These are phyloP conservation scores for Paramecium octaurelia DNA, from an alignment of 73 alveolate species.

Conservation along the genomic window DNA sequence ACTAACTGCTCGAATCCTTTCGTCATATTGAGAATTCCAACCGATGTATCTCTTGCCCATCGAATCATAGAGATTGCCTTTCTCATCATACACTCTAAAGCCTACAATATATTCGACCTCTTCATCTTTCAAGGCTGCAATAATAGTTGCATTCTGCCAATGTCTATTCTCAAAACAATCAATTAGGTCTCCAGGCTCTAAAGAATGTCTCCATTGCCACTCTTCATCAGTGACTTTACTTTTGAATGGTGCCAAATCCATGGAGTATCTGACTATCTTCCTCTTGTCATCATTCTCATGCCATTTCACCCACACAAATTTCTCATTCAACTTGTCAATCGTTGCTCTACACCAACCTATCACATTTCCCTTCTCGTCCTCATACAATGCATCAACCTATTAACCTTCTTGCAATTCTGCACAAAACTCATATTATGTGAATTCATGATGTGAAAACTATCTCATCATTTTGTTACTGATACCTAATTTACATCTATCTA, in stretches of 20 bases:
- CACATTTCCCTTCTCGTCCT: conserved; percentile 58
- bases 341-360: conserved; percentile 77
- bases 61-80: conserved; percentile 73
- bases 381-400: conserved; percentile 76
- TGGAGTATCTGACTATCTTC: conserved; percentile 37
- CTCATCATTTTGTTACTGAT: background rate
- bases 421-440: conserved; percentile 69
- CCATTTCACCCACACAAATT: conserved; percentile 50
- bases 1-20: conserved; percentile 72
- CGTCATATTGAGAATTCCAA: conserved; percentile 83
- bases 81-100: conserved; percentile 73
- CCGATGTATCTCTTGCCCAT: conserved; percentile 74
- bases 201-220: conserved; percentile 69
- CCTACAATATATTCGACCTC: conserved; percentile 62
- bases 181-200: conserved; percentile 68
- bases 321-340: conserved; percentile 35
- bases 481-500: background rate
- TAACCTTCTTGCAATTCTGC: conserved; percentile 61
- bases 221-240: conserved; percentile 63
- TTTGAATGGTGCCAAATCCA: conserved; percentile 62
- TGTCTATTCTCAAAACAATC: conserved; percentile 76
- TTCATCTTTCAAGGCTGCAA: conserved; percentile 13
- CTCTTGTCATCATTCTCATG: conserved; percentile 37
- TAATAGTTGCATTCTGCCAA: conserved; percentile 59
- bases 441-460: conserved; percentile 21